Percentiles rank a stretch among this genome's conserved stretches.
Conservation (phyloP, 1,284 basidiomycete genomes). For the Rhodotorula sp. region DNA sequence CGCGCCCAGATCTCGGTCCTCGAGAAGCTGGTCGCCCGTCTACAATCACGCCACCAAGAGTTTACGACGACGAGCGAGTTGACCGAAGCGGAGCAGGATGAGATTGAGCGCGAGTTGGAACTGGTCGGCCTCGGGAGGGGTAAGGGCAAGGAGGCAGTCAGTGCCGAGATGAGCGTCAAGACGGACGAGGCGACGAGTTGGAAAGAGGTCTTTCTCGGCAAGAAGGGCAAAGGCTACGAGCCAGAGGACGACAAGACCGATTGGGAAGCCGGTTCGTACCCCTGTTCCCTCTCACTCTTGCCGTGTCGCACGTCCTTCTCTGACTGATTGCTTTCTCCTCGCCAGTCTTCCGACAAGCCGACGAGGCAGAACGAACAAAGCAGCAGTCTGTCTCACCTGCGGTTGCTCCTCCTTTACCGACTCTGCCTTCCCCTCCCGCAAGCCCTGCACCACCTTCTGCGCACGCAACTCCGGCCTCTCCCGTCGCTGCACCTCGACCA, state of each 20-base stretch:
- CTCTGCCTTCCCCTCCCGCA: background rate
- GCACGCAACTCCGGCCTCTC: background rate
- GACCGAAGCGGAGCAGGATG: conserved; percentile 8
- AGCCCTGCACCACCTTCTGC: background rate
- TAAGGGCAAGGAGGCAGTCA: conserved; percentile 20
- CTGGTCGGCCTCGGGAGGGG: conserved; percentile 37
- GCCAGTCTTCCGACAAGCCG: conserved; percentile 27
- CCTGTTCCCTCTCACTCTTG: too few relatives aligned
- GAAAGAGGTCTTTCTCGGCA: conserved; percentile 42
- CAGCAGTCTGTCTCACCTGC: background rate
- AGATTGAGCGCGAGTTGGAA: conserved; percentile 33
- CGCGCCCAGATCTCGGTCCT: conserved; percentile 41
- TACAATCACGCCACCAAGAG: background rate
- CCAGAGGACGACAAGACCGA: conserved; percentile 37
- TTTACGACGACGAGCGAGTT: background rate
- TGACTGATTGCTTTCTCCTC: background rate
- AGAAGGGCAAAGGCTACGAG: conserved; percentile 36
- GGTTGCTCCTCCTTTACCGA: background rate
- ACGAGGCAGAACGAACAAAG: conserved; percentile 16
- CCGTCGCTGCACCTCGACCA: background rate
- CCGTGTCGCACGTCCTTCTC: background rate
- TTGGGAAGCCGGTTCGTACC: conserved; percentile 36
- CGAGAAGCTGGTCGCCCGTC: conserved; percentile 14
- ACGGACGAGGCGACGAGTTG: conserved; percentile 30
- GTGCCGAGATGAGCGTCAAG: conserved; percentile 12